These are phyloP conservation scores for Globisporangium irregulare DNA, from an alignment of 352 stramenopile genomes.

Conservation along the genomic window DNA sequence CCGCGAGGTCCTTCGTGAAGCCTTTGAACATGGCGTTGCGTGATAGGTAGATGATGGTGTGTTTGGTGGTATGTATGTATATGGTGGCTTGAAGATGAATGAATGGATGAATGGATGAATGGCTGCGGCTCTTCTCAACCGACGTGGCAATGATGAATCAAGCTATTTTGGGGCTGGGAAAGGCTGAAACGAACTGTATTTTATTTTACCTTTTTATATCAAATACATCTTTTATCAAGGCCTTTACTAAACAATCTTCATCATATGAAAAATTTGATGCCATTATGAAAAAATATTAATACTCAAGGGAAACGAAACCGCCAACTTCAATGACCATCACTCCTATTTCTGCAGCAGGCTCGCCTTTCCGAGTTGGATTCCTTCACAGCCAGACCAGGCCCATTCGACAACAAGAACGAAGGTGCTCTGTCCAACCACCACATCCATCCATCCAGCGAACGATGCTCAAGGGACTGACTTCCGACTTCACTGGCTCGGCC, in stretches of 20 bases:
- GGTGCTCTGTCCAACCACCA: not conserved
- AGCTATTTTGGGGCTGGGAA: too few species aligned
- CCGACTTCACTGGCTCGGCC: conserved; percentile 43
- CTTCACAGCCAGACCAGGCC: not conserved
- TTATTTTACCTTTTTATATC: too few species aligned
- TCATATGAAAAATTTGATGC: too few species aligned
- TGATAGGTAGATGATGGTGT: not conserved
- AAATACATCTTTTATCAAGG: too few species aligned
- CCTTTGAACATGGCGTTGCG: conserved; percentile 35
- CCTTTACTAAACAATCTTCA: not conserved
- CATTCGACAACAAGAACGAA: not conserved
- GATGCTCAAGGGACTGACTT: conserved; percentile 46
- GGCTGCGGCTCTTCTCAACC: not conserved
- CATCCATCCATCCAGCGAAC: not conserved
- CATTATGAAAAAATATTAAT: not conserved
- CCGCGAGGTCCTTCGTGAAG: conserved; percentile 44
- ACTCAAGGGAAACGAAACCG: not conserved
- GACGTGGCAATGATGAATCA: not conserved
- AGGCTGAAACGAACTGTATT: too few species aligned
- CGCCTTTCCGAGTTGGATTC: not conserved
- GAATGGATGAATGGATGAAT: not conserved
- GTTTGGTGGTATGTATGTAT: not conserved
- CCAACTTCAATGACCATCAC: not conserved
- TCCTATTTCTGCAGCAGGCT: not conserved
- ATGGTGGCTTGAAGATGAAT: not conserved